A percentile compares a stretch with the other conserved stretches of the same genome.
Evolutionary conservation across 768 basidiomycete genomes (phyloP).

Genomic region (Auriscalpium microsporum): DNA sequence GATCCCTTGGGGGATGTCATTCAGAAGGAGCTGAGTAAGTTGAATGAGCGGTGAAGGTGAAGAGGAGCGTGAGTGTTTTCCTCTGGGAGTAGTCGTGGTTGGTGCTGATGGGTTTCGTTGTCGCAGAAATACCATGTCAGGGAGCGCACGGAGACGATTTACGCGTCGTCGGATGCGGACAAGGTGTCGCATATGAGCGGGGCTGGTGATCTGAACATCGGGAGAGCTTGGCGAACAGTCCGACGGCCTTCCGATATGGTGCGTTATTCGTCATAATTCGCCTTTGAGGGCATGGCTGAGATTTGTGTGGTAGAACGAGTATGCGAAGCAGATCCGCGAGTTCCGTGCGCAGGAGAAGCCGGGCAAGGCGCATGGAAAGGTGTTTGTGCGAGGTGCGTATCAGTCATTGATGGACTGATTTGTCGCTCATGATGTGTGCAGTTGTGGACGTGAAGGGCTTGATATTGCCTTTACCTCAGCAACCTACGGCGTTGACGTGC

Average conservation of each 20-base stretch:
- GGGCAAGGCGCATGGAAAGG: slow-evolving; percentile 82
- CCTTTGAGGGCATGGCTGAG: neutral
- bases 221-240: slow-evolving; percentile 81
- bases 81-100: neutral
- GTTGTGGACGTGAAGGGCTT: slow-evolving; percentile 72
- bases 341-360: slow-evolving; percentile 67
- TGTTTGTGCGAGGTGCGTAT: slow-evolving; percentile 80
- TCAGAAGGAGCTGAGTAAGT: slow-evolving; percentile 59
- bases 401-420: neutral
- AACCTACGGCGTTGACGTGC: slow-evolving; percentile 69
- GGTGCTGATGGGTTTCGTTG: neutral
- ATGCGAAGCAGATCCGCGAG: slow-evolving; percentile 83
- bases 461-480: slow-evolving; percentile 68
- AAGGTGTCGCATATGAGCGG: slow-evolving; percentile 60
- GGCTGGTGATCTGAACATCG: slow-evolving; percentile 76
- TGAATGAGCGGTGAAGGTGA: slow-evolving; percentile 32
- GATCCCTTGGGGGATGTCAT: slow-evolving; percentile 64
- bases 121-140: slow-evolving; percentile 73
- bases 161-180: slow-evolving; percentile 63
- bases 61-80: slow-evolving; percentile 29
- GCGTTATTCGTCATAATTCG: slow-evolving; percentile 16
- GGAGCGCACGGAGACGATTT: slow-evolving; percentile 68
- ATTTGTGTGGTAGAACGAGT: slow-evolving; percentile 63
- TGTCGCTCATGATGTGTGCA: slow-evolving; percentile 22
- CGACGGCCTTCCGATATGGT: slow-evolving; percentile 94